These are phyloP conservation scores for Avicennia marina DNA, from an alignment of 257 asterid species.

Conservation along the genomic window DNA sequence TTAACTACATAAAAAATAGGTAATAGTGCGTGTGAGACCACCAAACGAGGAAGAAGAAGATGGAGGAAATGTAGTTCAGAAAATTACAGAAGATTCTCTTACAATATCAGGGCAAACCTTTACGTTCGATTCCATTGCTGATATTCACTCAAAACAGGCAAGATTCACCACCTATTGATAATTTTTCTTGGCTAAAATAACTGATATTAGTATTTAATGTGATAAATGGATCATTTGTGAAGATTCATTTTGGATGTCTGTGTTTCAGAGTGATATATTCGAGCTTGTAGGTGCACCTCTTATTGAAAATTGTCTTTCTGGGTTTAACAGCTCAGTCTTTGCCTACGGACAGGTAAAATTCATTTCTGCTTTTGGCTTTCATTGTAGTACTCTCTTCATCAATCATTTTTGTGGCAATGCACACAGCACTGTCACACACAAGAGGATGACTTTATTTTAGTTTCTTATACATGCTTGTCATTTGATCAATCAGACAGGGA, in stretches of 20 bases:
- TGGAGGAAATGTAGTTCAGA: conserved; percentile 61
- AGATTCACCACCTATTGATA: conserved; percentile 15
- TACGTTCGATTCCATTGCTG: conserved; percentile 87
- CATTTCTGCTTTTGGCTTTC: conserved; percentile 8
- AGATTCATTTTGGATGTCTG: conserved; percentile 13
- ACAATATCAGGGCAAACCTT: conserved; percentile 73
- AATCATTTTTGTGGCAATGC: too few relatives aligned
- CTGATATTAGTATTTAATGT: neutral
- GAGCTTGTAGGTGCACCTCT: conserved; percentile 94
- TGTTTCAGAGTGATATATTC: conserved; percentile 78
- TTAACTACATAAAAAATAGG: conserved; percentile 40
- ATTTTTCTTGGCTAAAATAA: neutral
- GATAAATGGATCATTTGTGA: conserved; percentile 10
- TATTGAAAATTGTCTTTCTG: conserved; percentile 91
- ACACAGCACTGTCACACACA: neutral
- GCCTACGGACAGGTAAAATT: conserved; percentile 89
- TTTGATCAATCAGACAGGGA: conserved; percentile 71
- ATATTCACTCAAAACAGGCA: conserved; percentile 77
- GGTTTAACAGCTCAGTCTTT: conserved; percentile 97
- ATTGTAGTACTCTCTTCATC: too few relatives aligned
- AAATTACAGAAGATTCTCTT: conserved; percentile 59
- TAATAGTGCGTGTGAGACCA: conserved; percentile 86
- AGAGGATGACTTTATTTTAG: neutral
- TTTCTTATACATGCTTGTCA: conserved; percentile 14
- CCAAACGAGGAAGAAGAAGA: conserved; percentile 75